Evolutionary conservation across 148 eudicot species (phyloP), one percentile per base, ranked within the genome.

Genomic region (Bassia scoparia): DNA sequence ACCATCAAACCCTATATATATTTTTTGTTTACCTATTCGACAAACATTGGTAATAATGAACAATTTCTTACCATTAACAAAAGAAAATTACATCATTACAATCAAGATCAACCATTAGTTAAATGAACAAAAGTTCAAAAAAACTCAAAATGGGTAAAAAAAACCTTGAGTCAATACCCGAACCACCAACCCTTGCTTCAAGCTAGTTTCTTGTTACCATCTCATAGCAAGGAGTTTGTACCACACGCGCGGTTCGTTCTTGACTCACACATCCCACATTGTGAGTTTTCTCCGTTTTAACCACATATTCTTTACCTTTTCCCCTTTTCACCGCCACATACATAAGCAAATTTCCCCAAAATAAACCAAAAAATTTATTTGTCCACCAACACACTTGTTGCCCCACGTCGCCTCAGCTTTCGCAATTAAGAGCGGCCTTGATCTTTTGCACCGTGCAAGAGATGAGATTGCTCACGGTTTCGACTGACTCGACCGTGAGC

Each of bases 131-230:
- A 67, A 50, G 35, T 23, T 33, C 48, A 66, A 50, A 66, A 50
- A 67, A 76, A 75, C 72, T 74, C 67, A 53, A 33, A 29, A 61
- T 43, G 79, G 82, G 63, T 74, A 61, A 55, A 67, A 48, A 48
- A 71, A 69, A 66, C 69, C 63, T 78, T 64, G 91, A 93, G 98
- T 93, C 98, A 93, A 93, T 93, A 86, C 98, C 94, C 98, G 97
- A 93, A 93, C 98, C 98, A 90, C 93, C 84, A 78, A 78, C 84
- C 91, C 86, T 78, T 58, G 75, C 82, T 43, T 23, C 69, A 31
- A 69, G 52, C 35, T 53, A 49, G 48, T 18, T 18, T n/a, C 12
- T 41, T 41, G 9, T 35, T 34, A 58, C 68, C 62, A 75, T 37
- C 37, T 67, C 69, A 67, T 27, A 43, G 71, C 83, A 74, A 82